A percentile compares a stretch with the other conserved stretches of the same genome.
phyloP scores from a whole-genome alignment of 2,329 filamentous ascomycete genomes.

The Cryphonectria carpinicola region DNA sequence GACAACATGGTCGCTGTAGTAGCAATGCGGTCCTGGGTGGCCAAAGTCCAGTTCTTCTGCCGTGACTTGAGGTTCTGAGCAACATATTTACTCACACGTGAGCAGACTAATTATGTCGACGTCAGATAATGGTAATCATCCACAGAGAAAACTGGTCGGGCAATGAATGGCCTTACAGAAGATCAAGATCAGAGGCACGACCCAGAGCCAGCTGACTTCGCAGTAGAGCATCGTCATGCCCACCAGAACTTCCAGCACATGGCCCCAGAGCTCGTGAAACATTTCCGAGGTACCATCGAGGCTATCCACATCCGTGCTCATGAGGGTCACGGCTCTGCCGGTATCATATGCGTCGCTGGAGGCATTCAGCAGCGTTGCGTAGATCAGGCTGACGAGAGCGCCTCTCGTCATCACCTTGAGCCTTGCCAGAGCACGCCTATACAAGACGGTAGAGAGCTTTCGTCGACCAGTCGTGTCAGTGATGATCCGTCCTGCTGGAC shows the following conservation, averaged over 20 bases:
- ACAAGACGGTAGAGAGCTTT: conserved; percentile 32
- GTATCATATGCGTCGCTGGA: conserved; percentile 34
- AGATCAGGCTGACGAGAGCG: conserved; percentile 32
- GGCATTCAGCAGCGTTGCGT: conserved; percentile 21
- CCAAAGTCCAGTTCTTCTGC: conserved; percentile 45
- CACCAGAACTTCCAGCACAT: conserved; percentile 45
- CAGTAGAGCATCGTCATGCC: conserved; percentile 44
- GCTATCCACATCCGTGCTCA: conserved; percentile 46
- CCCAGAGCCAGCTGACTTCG: conserved; percentile 48
- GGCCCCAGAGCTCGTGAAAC: conserved; percentile 49
- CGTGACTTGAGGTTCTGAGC: conserved; percentile 41
- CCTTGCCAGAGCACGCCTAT: conserved; percentile 32
- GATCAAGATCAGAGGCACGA: conserved; percentile 46
- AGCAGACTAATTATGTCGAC: conserved; percentile 45
- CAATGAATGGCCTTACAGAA: conserved; percentile 39
- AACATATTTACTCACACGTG: conserved; percentile 46
- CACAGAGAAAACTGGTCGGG: too few relatives aligned
- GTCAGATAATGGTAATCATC: neutral
- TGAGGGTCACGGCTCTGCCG: conserved; percentile 42
- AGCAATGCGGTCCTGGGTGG: conserved; percentile 46
- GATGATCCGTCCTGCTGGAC: neutral
- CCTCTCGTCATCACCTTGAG: conserved; percentile 33
- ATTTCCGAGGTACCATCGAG: conserved; percentile 40
- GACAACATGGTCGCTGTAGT: conserved; percentile 40
- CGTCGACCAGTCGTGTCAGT: neutral